Conservation (phyloP, 1,284 basidiomycete species). For the Thecaphora frezii region DNA sequence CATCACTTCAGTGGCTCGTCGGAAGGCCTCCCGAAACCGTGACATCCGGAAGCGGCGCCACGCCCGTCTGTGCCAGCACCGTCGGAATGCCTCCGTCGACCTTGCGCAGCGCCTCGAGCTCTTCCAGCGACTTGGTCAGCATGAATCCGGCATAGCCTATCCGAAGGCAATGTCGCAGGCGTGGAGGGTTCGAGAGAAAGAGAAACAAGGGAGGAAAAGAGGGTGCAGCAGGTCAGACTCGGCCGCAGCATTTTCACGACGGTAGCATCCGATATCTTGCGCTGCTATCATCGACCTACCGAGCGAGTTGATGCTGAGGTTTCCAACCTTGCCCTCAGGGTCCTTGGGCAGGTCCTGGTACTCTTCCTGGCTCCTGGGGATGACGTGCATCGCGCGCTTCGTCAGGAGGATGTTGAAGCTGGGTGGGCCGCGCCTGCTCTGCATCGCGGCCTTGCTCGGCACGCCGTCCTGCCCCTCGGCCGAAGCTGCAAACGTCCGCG, state of each 20-base stretch:
- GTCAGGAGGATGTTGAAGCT: conserved; percentile 55
- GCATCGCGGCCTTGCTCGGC: neutral
- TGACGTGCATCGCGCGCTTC: conserved; percentile 49
- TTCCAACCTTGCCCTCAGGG: conserved; percentile 19
- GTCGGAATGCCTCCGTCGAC: conserved; percentile 25
- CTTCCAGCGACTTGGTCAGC: conserved; percentile 35
- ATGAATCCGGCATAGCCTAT: conserved; percentile 51
- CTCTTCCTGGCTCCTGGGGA: conserved; percentile 45
- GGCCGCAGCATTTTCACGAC: neutral
- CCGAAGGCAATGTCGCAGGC: neutral
- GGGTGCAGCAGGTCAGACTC: neutral
- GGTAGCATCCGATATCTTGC: no score
- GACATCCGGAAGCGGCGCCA: conserved; percentile 29
- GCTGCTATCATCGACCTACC: conserved; percentile 12
- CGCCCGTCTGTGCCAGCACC: conserved; percentile 27
- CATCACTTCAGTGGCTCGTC: conserved; percentile 10
- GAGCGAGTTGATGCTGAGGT: conserved; percentile 45
- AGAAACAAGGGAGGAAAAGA: neutral
- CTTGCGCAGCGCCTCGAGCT: conserved; percentile 29
- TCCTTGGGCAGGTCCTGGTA: conserved; percentile 17
- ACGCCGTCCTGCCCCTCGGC: neutral
- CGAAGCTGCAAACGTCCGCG: conserved; percentile 15
- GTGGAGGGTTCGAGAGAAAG: no score
- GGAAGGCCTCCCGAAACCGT: conserved; percentile 27
- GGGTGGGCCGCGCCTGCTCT: conserved; percentile 12